A percentile compares a stretch with the other conserved stretches of the same genome.
These are phyloP conservation scores for Larix sibirica DNA, from an alignment of 83 land plant species.

Conservation along the genomic window DNA sequence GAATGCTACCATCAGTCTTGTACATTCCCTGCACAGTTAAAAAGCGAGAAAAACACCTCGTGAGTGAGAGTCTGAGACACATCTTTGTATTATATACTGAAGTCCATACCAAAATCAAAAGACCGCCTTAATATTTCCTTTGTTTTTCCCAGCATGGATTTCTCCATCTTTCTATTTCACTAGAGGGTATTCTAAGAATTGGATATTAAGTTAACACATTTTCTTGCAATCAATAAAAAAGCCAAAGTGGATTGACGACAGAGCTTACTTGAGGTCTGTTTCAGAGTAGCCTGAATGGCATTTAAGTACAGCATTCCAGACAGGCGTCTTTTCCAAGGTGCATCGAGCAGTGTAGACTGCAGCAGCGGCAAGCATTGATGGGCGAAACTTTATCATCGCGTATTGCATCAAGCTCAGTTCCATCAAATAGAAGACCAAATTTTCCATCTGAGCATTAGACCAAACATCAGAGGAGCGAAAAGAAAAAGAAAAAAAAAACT, in stretches of 20 bases:
- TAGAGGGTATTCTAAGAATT: neutral
- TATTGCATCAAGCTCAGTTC: conserved; percentile 70
- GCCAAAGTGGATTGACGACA: neutral
- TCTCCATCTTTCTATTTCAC: neutral
- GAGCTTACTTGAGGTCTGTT: conserved; percentile 48
- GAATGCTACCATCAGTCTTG: conserved; percentile 35
- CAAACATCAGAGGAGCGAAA: neutral
- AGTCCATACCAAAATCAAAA: neutral
- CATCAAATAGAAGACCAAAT: conserved; percentile 63
- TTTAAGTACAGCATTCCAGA: conserved; percentile 68
- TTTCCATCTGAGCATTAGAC: conserved; percentile 47
- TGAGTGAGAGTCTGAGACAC: too few species aligned
- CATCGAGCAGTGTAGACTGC: conserved; percentile 68
- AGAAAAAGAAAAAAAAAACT: neutral
- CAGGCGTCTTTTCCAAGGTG: conserved; percentile 39
- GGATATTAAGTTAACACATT: neutral
- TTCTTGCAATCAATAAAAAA: neutral
- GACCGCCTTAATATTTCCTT: too few species aligned
- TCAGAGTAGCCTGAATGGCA: conserved; percentile 72
- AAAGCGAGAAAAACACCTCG: neutral
- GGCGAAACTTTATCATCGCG: conserved; percentile 32
- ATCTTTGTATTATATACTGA: neutral
- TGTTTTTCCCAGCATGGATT: too few species aligned
- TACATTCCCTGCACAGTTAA: conserved; percentile 56
- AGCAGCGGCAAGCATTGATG: conserved; percentile 72